Evolutionary conservation across 257 asterid genomes (phyloP).

Genomic region (Salvia splendens): DNA sequence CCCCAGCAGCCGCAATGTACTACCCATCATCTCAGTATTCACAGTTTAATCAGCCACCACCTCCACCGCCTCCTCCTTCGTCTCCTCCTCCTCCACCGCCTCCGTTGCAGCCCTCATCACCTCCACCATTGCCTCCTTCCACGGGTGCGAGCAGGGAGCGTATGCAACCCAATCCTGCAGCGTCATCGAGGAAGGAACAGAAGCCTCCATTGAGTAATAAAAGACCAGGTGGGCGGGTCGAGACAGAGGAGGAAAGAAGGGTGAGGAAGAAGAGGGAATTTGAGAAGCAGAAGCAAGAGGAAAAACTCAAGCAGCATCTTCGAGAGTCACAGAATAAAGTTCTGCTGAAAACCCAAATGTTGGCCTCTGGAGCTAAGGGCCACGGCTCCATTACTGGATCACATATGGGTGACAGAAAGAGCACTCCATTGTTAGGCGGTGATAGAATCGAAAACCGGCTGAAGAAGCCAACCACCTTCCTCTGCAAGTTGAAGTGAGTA

Average conservation of each 20-base stretch:
- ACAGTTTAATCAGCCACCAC: constrained; percentile 53
- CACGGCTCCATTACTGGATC: constrained; percentile 84
- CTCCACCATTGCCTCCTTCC: constrained; percentile 55
- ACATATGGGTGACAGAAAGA: constrained; percentile 79
- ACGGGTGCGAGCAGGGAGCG: constrained; percentile 48
- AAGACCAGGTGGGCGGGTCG: constrained; percentile 56
- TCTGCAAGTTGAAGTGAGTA: constrained; percentile 98
- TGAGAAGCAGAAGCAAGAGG: constrained; percentile 86
- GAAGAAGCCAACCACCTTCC: constrained; percentile 94
- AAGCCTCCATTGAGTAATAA: constrained; percentile 57
- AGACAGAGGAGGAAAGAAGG: constrained; percentile 95
- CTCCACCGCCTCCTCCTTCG: constrained; percentile 56
- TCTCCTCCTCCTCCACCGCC: constrained; percentile 86
- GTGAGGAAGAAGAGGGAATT: constrained; percentile 71
- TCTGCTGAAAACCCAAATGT: constrained; percentile 76
- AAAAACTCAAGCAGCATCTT: constrained; percentile 70
- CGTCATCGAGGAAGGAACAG: constrained; percentile 46
- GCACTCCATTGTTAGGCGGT: constrained; percentile 64
- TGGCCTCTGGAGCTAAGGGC: constrained; percentile 75
- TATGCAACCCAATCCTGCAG: constrained; percentile 46
- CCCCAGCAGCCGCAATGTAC: constrained; percentile 54
- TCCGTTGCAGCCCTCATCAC: constrained; percentile 59
- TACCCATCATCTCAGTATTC: constrained; percentile 50
- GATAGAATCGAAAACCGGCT: constrained; percentile 85
- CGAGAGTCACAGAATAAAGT: constrained; percentile 81